Percentiles rank a stretch among this genome's conserved stretches.
These are phyloP conservation scores for Cercospora sp. DNA, from an alignment of 2,329 filamentous ascomycete species.

Conservation along the genomic window DNA sequence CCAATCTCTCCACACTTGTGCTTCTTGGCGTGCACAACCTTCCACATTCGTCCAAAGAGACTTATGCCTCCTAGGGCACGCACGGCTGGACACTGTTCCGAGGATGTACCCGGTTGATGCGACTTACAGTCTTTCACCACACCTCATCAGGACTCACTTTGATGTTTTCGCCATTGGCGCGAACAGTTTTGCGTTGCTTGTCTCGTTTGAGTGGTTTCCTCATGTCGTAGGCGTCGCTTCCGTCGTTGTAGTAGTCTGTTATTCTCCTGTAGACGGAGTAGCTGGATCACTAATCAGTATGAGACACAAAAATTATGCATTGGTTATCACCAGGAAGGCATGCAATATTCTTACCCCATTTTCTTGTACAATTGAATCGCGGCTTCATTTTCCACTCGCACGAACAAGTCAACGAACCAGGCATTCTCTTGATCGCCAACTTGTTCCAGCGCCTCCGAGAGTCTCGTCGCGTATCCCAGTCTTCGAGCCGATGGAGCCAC, in stretches of 20 bases:
- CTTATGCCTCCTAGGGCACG: neutral
- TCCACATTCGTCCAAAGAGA: neutral
- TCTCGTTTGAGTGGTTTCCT: constrained; percentile 86
- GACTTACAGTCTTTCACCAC: constrained; percentile 58
- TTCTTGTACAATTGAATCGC: constrained; percentile 86
- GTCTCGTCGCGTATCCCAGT: constrained; percentile 79
- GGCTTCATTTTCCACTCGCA: constrained; percentile 81
- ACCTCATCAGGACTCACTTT: constrained; percentile 82
- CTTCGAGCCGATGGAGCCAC: constrained; percentile 84
- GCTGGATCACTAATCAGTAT: constrained; percentile 34
- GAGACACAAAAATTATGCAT: neutral
- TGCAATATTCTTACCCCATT: constrained; percentile 63
- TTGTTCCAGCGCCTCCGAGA: constrained; percentile 79
- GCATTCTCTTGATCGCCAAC: constrained; percentile 78
- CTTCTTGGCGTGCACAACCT: neutral
- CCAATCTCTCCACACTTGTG: neutral
- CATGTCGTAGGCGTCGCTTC: constrained; percentile 98
- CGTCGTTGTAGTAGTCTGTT: constrained; percentile 89
- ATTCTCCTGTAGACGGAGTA: constrained; percentile 87
- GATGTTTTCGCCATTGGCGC: constrained; percentile 76
- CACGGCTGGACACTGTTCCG: neutral
- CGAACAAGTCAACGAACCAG: constrained; percentile 96
- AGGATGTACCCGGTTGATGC: neutral
- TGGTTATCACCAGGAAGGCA: neutral
- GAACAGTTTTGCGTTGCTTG: constrained; percentile 69